Conservation (phyloP, 495 filamentous ascomycete genomes). For the Penicillium turbatum region DNA sequence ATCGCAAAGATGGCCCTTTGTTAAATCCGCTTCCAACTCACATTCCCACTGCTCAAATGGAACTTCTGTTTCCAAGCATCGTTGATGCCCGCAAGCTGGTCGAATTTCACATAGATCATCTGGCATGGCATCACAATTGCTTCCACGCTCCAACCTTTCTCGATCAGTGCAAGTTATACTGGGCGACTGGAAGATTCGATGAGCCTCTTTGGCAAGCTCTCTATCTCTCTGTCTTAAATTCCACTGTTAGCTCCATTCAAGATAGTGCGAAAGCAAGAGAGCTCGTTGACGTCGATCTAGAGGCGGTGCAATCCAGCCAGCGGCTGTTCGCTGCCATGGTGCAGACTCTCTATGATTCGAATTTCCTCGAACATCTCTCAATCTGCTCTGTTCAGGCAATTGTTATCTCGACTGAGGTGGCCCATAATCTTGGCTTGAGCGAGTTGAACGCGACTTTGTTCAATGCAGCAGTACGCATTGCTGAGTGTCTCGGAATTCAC, state of each 20-base stretch:
- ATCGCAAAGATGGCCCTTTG: conserved; percentile 21
- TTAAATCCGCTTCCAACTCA: conserved; percentile 13
- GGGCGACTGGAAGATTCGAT: conserved; percentile 25
- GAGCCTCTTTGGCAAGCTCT: conserved; percentile 32
- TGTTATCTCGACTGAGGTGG: conserved; percentile 40
- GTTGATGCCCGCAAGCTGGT: conserved; percentile 24
- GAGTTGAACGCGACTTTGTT: conserved; percentile 39
- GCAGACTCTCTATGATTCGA: conserved; percentile 23
- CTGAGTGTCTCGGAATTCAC: conserved; percentile 35
- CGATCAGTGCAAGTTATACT: conserved; percentile 29
- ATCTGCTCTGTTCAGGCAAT: conserved; percentile 44
- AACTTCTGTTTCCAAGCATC: conserved; percentile 6
- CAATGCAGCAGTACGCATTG: conserved; percentile 38
- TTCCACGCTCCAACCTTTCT: conserved; percentile 29
- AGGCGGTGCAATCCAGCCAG: conserved; percentile 21
- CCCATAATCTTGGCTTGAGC: conserved; percentile 45
- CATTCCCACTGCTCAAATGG: conserved; percentile 10
- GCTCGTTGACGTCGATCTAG: conserved; percentile 20
- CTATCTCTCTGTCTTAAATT: conserved; percentile 26
- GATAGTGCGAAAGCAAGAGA: conserved; percentile 22
- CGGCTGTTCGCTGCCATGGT: conserved; percentile 29
- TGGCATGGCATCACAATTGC: conserved; percentile 31
- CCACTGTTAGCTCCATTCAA: conserved; percentile 29
- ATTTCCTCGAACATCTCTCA: conserved; percentile 33
- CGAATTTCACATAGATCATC: conserved; percentile 26